Percentiles rank a stretch among this genome's conserved stretches.
phyloP scores from a whole-genome alignment of 805 yeast species.

The Saccharomycopsis sp. region DNA sequence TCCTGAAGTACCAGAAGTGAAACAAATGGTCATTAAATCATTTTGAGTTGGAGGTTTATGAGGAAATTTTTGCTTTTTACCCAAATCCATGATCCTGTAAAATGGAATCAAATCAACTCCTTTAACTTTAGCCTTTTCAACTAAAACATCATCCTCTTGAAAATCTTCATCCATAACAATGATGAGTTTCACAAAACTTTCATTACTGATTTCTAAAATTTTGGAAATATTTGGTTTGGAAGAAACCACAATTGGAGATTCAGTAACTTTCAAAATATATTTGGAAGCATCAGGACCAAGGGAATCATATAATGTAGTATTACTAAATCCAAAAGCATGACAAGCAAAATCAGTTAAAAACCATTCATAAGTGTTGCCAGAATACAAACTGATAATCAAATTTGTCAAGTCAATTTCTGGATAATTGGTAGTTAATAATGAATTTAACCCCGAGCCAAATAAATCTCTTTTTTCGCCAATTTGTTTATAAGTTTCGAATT shows the following conservation, averaged over 20 bases:
- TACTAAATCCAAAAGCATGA: constrained; percentile 40
- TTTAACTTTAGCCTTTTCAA: not conserved
- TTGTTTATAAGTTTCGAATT: constrained; percentile 25
- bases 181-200: constrained; percentile 20
- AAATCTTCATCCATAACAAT: constrained; percentile 12
- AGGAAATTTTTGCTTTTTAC: constrained; percentile 28
- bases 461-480: constrained; percentile 28
- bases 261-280: constrained; percentile 50
- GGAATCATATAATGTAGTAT: constrained; percentile 47
- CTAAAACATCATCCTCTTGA: not conserved
- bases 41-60: constrained; percentile 33
- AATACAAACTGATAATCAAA: constrained; percentile 19
- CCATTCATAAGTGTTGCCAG: constrained; percentile 56
- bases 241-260: constrained; percentile 41
- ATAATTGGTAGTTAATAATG: constrained; percentile 22
- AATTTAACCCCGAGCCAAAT: constrained; percentile 37
- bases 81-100: constrained; percentile 26
- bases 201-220: constrained; percentile 10
- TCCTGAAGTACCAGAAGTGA: constrained; percentile 62
- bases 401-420: constrained; percentile 21
- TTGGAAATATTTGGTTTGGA: constrained; percentile 31
- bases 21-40: constrained; percentile 41
- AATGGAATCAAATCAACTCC: constrained; percentile 27
- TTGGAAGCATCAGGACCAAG: constrained; percentile 49
- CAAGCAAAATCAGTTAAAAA: constrained; percentile 58